These are phyloP conservation scores for Neurospora sp. DNA, from an alignment of 495 filamentous ascomycete species.

Conservation along the genomic window DNA sequence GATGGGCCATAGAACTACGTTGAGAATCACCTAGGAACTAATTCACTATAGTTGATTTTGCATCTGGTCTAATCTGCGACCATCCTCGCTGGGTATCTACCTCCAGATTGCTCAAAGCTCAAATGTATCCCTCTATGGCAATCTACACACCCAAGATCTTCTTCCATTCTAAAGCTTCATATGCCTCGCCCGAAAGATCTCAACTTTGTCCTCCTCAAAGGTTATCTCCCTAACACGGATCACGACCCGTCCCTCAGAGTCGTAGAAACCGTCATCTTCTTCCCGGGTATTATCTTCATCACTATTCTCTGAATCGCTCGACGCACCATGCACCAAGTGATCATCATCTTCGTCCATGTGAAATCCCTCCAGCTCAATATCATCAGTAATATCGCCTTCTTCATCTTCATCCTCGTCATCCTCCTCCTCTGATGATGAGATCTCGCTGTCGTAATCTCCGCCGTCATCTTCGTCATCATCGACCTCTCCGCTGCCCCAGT, in stretches of 20 bases:
- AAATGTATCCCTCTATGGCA: not conserved
- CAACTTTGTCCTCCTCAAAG: slow-evolving; percentile 83
- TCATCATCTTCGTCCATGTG: not conserved
- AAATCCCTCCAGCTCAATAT: not conserved
- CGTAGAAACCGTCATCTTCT: slow-evolving; percentile 39
- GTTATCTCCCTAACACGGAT: slow-evolving; percentile 73
- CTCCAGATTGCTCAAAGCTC: not conserved
- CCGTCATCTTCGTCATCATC: slow-evolving; percentile 43
- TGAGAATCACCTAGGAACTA: not conserved
- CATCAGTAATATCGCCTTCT: not conserved
- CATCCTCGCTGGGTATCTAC: not conserved
- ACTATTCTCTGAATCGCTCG: not conserved
- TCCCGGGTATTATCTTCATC: not conserved
- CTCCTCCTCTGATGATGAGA: slow-evolving; percentile 17
- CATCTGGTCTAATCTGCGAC: not conserved
- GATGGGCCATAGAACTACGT: not conserved
- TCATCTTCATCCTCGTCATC: slow-evolving; percentile 37
- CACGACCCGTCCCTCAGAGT: slow-evolving; percentile 33
- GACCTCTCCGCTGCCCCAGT: slow-evolving; percentile 29
- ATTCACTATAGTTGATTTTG: not conserved
- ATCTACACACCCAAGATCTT: not conserved
- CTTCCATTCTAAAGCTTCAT: slow-evolving; percentile 43
- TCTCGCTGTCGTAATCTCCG: slow-evolving; percentile 5
- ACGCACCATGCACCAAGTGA: not conserved
- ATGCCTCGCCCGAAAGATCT: slow-evolving; percentile 72